Percentiles rank a stretch among this genome's conserved stretches.
Evolutionary conservation across 257 asterid species (phyloP).

Genomic region (Craterostigma plantagineum): DNA sequence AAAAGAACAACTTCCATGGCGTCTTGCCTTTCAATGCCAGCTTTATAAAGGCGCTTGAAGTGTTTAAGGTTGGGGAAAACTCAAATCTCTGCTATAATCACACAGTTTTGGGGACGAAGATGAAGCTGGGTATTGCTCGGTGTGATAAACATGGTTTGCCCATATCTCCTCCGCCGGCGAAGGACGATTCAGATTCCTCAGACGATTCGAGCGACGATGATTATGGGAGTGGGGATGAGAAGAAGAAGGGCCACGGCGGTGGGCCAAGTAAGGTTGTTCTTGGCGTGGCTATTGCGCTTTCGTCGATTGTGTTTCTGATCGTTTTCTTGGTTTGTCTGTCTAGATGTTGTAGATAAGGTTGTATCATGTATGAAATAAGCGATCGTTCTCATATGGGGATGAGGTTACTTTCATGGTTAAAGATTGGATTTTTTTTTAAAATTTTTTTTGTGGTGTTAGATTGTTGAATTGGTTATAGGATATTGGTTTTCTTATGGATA

Average conservation of each 20-base stretch:
- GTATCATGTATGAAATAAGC: background rate
- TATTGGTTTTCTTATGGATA: too few relatives aligned
- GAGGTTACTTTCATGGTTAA: background rate
- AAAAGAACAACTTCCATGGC: slow-evolving; percentile 56
- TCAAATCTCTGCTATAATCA: slow-evolving; percentile 69
- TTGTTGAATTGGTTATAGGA: too few relatives aligned
- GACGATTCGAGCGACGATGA: slow-evolving; percentile 25
- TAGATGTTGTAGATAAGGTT: slow-evolving; percentile 61
- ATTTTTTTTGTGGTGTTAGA: too few relatives aligned
- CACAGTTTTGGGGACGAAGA: slow-evolving; percentile 29
- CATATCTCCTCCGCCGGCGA: slow-evolving; percentile 64
- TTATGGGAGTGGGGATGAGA: slow-evolving; percentile 18
- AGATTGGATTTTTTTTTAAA: too few relatives aligned
- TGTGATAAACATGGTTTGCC: slow-evolving; percentile 84
- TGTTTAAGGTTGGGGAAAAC: slow-evolving; percentile 57
- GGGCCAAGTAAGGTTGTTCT: slow-evolving; percentile 92
- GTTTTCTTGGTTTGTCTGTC: slow-evolving; percentile 62
- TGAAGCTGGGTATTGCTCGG: slow-evolving; percentile 83
- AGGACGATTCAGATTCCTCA: slow-evolving; percentile 30
- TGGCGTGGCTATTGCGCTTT: slow-evolving; percentile 76
- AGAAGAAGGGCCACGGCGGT: slow-evolving; percentile 25
- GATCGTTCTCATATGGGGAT: background rate
- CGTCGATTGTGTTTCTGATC: slow-evolving; percentile 68
- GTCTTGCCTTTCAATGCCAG: slow-evolving; percentile 70
- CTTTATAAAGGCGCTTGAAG: slow-evolving; percentile 35